Evolutionary conservation across 768 basidiomycete genomes (phyloP).

Genomic region (Coprinopsis strossmayeri): DNA sequence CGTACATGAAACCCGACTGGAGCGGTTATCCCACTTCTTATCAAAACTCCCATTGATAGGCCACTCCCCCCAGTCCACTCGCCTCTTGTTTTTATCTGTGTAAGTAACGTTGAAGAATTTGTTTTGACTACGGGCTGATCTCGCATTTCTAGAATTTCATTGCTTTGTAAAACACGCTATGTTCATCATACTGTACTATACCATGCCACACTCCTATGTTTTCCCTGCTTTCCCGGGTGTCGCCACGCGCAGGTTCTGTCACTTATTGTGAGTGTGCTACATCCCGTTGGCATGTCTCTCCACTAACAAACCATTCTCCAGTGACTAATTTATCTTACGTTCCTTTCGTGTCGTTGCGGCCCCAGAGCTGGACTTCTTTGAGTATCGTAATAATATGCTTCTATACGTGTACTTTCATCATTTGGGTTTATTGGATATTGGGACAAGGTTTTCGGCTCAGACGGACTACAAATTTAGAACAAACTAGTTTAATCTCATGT

Average conservation of each 20-base stretch:
- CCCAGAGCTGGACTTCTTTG: no score
- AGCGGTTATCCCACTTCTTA: background rate
- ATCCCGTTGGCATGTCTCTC: no score
- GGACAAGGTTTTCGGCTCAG: background rate
- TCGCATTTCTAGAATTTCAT: background rate
- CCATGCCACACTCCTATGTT: background rate
- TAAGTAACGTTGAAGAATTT: background rate
- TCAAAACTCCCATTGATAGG: background rate
- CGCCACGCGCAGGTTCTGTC: background rate
- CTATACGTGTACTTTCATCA: no score
- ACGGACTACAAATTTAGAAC: background rate
- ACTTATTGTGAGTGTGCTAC: no score
- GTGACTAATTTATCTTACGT: no score
- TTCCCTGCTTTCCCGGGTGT: background rate
- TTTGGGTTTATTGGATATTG: background rate
- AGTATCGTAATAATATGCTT: no score
- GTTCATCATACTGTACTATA: background rate
- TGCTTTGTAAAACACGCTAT: background rate
- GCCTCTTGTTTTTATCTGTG: background rate
- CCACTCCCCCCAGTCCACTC: background rate
- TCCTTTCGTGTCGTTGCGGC: no score
- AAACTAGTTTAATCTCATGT: slow-evolving; percentile 1
- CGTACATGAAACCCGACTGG: background rate
- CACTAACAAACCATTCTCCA: no score
- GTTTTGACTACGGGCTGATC: no score